These are phyloP conservation scores for Diaporthe destruens DNA, from an alignment of 2,329 filamentous ascomycete species.

Conservation along the genomic window DNA sequence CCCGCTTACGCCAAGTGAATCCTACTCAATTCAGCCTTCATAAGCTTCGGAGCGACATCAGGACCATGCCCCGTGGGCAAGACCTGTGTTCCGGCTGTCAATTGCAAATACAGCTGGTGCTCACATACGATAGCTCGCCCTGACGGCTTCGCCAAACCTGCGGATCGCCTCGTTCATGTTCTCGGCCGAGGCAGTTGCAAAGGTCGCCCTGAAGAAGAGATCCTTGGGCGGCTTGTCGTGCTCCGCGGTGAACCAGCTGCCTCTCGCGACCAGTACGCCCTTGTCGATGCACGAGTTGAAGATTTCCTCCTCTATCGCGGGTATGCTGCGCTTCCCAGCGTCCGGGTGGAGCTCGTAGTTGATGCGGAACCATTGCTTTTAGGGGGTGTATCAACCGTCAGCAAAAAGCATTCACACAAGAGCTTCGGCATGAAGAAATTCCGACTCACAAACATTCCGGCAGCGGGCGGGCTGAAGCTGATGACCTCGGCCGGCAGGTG, in stretches of 20 bases:
- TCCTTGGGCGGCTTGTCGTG: constrained; percentile 69
- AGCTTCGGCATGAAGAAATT: not conserved
- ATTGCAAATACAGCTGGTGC: too few relatives aligned
- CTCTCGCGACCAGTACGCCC: constrained; percentile 84
- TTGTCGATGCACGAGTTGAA: constrained; percentile 82
- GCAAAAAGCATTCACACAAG: constrained; percentile 5
- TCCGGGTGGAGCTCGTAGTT: constrained; percentile 76
- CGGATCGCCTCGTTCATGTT: constrained; percentile 79
- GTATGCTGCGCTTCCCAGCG: constrained; percentile 63
- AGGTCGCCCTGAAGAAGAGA: constrained; percentile 92
- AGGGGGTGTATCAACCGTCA: not conserved
- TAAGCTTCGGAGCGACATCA: not conserved
- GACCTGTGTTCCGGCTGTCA: not conserved
- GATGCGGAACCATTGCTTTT: constrained; percentile 78
- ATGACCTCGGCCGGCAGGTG: constrained; percentile 81
- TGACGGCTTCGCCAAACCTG: constrained; percentile 81
- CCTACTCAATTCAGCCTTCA: not conserved
- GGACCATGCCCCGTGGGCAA: not conserved
- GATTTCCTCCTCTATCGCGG: constrained; percentile 86
- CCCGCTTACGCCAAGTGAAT: constrained; percentile 4
- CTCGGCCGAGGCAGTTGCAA: constrained; percentile 80
- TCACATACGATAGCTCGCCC: constrained; percentile 62
- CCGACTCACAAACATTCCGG: constrained; percentile 93
- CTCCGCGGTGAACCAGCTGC: constrained; percentile 92
- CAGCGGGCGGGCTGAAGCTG: constrained; percentile 82